These are phyloP conservation scores for Dunaliella sp. DNA, from an alignment of 139 green algal genomes.

Conservation along the genomic window DNA sequence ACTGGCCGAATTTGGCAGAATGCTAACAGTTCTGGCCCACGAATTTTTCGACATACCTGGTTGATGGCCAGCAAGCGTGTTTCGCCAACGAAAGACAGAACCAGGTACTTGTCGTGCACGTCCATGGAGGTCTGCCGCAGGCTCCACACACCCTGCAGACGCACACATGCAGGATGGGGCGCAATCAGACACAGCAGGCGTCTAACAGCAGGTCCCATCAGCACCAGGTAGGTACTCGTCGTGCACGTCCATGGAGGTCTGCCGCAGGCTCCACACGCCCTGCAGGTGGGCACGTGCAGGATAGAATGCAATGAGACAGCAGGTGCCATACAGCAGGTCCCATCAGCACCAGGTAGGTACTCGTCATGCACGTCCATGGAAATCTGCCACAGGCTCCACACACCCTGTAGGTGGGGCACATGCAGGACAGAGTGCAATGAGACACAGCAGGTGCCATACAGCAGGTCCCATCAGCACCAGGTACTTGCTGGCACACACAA, in stretches of 20 bases:
- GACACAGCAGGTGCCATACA: neutral
- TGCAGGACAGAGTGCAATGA: conserved; percentile 21
- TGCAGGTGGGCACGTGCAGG: conserved; percentile 19
- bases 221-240: conserved; percentile 92
- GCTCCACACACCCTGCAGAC: conserved; percentile 82
- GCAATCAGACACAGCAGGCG: too few species aligned
- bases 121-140: conserved; percentile 62
- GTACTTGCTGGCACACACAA: conserved; percentile 59
- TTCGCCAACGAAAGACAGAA: conserved; percentile 90
- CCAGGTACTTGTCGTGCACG: conserved; percentile 80
- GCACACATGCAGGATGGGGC: neutral
- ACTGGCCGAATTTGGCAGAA: too few species aligned
- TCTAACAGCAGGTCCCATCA: too few species aligned
- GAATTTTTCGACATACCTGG: conserved; percentile 42
- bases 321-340: too few species aligned
- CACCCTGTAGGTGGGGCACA: conserved; percentile 53
- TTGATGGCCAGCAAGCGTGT: conserved; percentile 79
- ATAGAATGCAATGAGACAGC: neutral
- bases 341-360: too few species aligned
- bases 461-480: neutral
- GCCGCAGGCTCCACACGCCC: conserved; percentile 87
- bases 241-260: conserved; percentile 51
- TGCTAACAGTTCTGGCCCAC: too few species aligned
- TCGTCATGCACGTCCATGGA: conserved; percentile 72
- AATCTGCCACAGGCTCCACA: conserved; percentile 81